These are phyloP conservation scores for Hanseniaspora occidentalis DNA, from an alignment of 805 yeast species.

Conservation along the genomic window DNA sequence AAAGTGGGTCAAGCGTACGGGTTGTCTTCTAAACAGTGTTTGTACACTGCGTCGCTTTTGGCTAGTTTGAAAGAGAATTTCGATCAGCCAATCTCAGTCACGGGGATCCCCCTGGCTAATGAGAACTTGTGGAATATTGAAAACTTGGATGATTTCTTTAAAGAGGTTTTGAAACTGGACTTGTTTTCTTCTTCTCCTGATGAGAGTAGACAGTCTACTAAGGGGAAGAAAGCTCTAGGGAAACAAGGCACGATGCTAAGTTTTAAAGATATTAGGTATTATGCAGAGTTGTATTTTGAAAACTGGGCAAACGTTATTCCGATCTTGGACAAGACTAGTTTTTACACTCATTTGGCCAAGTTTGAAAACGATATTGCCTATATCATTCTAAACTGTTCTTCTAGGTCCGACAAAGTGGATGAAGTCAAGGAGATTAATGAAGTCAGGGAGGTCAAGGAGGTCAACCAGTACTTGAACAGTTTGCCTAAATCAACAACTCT, in stretches of 20 bases:
- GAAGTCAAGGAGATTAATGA: no score
- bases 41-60: conserved; percentile 55
- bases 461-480: conserved; percentile 1
- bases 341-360: conserved; percentile 41
- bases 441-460: no score
- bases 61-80: conserved; percentile 54
- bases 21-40: conserved; percentile 57
- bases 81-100: conserved; percentile 18
- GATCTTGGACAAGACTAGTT: conserved; percentile 55
- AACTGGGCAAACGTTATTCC: conserved; percentile 71
- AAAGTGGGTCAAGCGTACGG: conserved; percentile 61
- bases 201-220: no score
- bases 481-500: conserved; percentile 11
- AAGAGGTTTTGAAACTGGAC: conserved; percentile 14
- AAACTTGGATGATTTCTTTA: conserved; percentile 15
- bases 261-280: conserved; percentile 39
- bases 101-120: conserved; percentile 10
- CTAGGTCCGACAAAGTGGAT: no score
- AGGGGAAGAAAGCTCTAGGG: no score
- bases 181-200: conserved; percentile 2
- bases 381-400: no score
- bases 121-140: conserved; percentile 20
- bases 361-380: conserved; percentile 9
- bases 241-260: conserved; percentile 5
- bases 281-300: conserved; percentile 55